Conservation (phyloP, 148 eudicot genomes). For the Polygonum maritimum region DNA sequence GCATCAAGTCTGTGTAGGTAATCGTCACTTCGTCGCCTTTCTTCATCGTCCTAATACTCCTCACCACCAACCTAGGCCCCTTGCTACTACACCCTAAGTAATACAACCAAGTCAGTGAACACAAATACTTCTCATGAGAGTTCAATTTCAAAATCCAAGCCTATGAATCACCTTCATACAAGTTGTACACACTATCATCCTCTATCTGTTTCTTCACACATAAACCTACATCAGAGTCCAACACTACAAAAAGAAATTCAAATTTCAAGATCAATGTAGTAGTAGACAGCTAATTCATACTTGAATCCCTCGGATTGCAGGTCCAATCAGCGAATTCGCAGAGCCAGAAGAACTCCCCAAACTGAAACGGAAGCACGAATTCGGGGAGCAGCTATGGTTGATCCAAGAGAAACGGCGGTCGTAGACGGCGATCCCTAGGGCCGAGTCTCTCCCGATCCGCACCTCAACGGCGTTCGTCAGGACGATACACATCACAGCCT, state of each 20-base stretch:
- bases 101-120: not conserved
- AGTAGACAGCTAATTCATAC: conserved; percentile 4
- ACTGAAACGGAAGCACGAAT: conserved; percentile 44
- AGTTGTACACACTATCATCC: not conserved
- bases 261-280: not conserved
- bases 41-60: conserved; percentile 41
- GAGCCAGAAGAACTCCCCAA: conserved; percentile 1
- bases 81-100: conserved; percentile 23
- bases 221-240: too few relatives aligned
- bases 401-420: conserved; percentile 59
- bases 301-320: conserved; percentile 14
- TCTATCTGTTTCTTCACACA: conserved; percentile 6
- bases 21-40: conserved; percentile 59
- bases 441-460: conserved; percentile 20
- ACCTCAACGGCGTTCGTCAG: conserved; percentile 71
- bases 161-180: conserved; percentile 18
- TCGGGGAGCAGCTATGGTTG: conserved; percentile 77
- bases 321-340: conserved; percentile 21
- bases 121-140: not conserved
- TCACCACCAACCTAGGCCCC: conserved; percentile 51
- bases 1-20: conserved; percentile 61
- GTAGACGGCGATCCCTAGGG: conserved; percentile 56
- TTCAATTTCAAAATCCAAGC: not conserved
- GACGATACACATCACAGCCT: conserved; percentile 44
- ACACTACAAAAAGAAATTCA: too few relatives aligned